These are phyloP conservation scores for Amanita inopinata DNA, from an alignment of 768 basidiomycete genomes.

Conservation along the genomic window DNA sequence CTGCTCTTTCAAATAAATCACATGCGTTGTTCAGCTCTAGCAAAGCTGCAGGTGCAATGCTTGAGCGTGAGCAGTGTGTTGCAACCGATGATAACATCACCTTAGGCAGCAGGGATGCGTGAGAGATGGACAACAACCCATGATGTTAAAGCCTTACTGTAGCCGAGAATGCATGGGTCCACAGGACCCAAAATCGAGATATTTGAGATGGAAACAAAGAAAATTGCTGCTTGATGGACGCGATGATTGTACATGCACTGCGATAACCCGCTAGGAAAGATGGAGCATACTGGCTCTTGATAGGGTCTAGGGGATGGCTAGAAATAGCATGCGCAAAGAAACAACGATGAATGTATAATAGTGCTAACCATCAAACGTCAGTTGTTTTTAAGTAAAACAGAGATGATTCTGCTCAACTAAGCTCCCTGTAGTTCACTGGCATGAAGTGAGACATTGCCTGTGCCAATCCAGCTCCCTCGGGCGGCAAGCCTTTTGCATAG, in stretches of 20 bases:
- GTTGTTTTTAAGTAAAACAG: neutral
- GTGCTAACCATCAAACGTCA: slow-evolving; percentile 30
- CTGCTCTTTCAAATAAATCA: slow-evolving; percentile 57
- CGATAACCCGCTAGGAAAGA: slow-evolving; percentile 62
- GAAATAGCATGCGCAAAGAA: slow-evolving; percentile 69
- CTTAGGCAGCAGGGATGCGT: slow-evolving; percentile 23
- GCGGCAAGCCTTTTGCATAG: slow-evolving; percentile 44
- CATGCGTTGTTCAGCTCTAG: slow-evolving; percentile 53
- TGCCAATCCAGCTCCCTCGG: slow-evolving; percentile 39
- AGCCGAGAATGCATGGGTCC: slow-evolving; percentile 65
- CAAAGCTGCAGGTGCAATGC: slow-evolving; percentile 63
- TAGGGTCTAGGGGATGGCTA: slow-evolving; percentile 55
- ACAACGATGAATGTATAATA: slow-evolving; percentile 65
- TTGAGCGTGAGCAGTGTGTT: slow-evolving; percentile 55
- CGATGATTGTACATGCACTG: slow-evolving; percentile 51
- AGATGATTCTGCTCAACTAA: slow-evolving; percentile 35
- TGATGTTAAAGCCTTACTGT: slow-evolving; percentile 30
- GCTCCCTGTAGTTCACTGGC: slow-evolving; percentile 63
- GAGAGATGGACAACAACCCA: neutral
- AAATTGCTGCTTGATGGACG: slow-evolving; percentile 38
- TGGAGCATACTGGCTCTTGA: slow-evolving; percentile 56
- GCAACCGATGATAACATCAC: slow-evolving; percentile 74
- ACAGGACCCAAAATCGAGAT: slow-evolving; percentile 60
- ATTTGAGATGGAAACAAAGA: slow-evolving; percentile 45
- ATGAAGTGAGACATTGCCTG: slow-evolving; percentile 68